These are phyloP conservation scores for Vararia minispora DNA, from an alignment of 768 basidiomycete species.

Conservation along the genomic window DNA sequence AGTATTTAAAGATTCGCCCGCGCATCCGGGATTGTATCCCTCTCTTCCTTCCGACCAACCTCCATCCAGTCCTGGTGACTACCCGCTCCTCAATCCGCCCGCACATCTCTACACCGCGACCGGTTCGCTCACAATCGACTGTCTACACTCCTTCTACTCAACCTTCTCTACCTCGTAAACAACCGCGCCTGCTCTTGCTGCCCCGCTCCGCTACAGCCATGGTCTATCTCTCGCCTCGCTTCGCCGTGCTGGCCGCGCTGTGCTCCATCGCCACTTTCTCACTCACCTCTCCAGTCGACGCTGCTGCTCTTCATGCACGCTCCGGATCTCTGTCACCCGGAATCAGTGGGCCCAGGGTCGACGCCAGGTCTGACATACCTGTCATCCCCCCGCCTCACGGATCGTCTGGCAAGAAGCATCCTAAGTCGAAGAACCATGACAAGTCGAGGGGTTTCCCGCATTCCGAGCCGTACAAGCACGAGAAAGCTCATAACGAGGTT, in stretches of 20 bases:
- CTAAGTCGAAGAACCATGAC: too few species aligned
- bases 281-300: constrained; percentile 26
- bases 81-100: not conserved
- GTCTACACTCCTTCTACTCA: constrained; percentile 9
- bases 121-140: constrained; percentile 8
- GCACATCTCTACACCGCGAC: constrained; percentile 13
- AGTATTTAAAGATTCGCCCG: too few species aligned
- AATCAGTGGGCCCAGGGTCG: not conserved
- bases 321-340: not conserved
- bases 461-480: too few species aligned
- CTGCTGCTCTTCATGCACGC: constrained; percentile 24
- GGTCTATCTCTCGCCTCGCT: constrained; percentile 37
- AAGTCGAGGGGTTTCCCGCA: too few species aligned
- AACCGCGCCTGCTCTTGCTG: not conserved
- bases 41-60: constrained; percentile 10
- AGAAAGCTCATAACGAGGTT: too few species aligned
- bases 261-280: constrained; percentile 34
- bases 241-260: constrained; percentile 35
- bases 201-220: constrained; percentile 25
- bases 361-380: too few species aligned
- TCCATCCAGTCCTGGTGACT: constrained; percentile 14
- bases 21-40: not conserved
- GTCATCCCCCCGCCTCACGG: constrained; percentile 13
- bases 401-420: too few species aligned
- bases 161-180: not conserved